Base-by-base conservation (phyloP, 257 asterid species). In the Przewalskia tangutica region DNA sequence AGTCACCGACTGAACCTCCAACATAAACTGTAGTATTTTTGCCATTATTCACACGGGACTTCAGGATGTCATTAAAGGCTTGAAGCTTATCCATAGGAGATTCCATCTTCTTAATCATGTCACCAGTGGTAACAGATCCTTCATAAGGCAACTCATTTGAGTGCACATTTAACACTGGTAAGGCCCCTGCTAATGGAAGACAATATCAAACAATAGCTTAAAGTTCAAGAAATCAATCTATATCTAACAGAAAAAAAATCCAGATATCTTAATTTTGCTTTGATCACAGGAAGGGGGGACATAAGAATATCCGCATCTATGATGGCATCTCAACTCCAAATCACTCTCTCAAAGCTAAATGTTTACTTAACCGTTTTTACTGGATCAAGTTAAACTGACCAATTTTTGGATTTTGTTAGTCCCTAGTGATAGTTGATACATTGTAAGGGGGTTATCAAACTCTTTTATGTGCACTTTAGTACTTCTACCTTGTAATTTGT, bases 1-100 rank as follows among this genome's bases (percentile, higher is more conserved):
- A 81, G 85, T 91, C 95, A 58, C 95, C 91, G 27, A 90, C 89
- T 2, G 95, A 88, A 82, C 93, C 95, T 83, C 95, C 93, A 11
- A 90, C 83, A 85, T 91, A 91, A 36, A 91, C 86, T 17, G 90
- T 88, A 14, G 83, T 65, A 64, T 87, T 81, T 85, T 86, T 91
- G 77, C 54, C 42, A 23, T 48, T 46, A 5, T 58, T 78, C 17
- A 34, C 77, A 77, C 65, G 70, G 56, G 62, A 42, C 82, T 77
- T 82, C 53, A 79, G 83, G 81, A 91, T 81, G 65, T 81, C 86
- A 12, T 86, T 88, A 38, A 89, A 90, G 66, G 88, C 86, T 79
- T 53, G 86, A 83, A 91, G 92, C 88, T 91, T 91, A 88, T 91
- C 92, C 88, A 85, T 86, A 5, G 95, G 88, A 40, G 90, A 90